Evolutionary conservation across 2,329 filamentous ascomycete species (phyloP), one percentile per base, ranked within the genome.

Genomic region (Aspergillus uvarum): DNA sequence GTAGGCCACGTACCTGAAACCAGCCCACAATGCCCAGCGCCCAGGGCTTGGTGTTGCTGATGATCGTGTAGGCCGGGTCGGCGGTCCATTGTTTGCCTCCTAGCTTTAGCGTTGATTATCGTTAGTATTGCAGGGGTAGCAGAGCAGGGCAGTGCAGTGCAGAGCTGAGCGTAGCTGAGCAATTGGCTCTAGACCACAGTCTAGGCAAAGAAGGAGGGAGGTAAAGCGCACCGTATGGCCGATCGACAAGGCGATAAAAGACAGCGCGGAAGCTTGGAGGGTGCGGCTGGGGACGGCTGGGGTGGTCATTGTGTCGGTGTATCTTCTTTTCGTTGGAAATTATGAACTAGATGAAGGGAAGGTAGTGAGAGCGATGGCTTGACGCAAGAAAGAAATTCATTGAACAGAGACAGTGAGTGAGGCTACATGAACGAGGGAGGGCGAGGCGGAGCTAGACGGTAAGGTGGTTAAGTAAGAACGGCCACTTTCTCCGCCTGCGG

Each of bases 31-130:
- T 48, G 26, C 53, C 53, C 7, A 29, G 16, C 22, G 53, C 53
- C 53, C 53, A 55, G 4, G 53, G 53, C 42, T 55, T 47, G 24
- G 42, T 35, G 42, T 47, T 47, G 5, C 42, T 12, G 42, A 55
- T 55, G 42, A 31, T 47, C 10, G 42, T 29, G 24, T 22, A 55
- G 7, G 24, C 42, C 3, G 53, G 53, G n/a, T 55, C 53, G 21
- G 53, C 42, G 53, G 44, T 55, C 53, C 53, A 55, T 55, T 55
- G 53, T 1, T 12, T 31, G 1, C 53, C 53, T 22, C 53, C 53
- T 16, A 55, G 24, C 53, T 35, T 12, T 16, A 35, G 1, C 10
- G 12, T 48, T 11, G 5, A 31, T 7, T 1, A 1, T 12, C 1
- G 11, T 54, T 47, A 47, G 53, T 42, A 22, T 10, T 51, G 14